Evolutionary conservation across 2,329 filamentous ascomycete species (phyloP).

Genomic region (Colletotrichum navitas): DNA sequence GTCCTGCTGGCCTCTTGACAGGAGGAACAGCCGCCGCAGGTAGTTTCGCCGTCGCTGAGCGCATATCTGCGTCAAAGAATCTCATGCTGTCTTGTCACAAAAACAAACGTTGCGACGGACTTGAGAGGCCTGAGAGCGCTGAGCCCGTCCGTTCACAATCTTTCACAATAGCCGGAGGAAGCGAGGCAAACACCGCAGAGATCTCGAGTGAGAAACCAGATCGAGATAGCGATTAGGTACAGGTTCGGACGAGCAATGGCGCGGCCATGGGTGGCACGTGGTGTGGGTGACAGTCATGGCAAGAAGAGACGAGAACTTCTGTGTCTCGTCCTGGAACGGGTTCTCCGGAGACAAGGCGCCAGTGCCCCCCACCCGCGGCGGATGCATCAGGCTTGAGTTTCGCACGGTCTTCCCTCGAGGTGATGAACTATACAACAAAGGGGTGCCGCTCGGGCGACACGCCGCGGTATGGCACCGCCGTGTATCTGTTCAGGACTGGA

Average conservation of each 20-base stretch:
- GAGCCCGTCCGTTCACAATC: conserved; percentile 2
- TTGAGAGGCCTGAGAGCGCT: conserved; percentile 14
- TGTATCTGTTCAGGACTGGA: conserved; percentile 16
- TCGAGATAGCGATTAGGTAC: not conserved
- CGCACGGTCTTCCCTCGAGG: conserved; percentile 14
- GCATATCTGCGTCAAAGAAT: conserved; percentile 15
- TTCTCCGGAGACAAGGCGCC: conserved; percentile 8
- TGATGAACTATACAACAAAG: conserved; percentile 15
- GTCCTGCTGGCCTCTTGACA: no score
- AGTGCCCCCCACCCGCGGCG: not conserved
- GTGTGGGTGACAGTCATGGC: not conserved
- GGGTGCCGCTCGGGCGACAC: conserved; percentile 18
- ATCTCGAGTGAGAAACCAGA: not conserved
- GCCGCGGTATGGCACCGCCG: conserved; percentile 31
- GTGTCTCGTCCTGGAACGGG: not conserved
- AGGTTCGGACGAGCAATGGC: conserved; percentile 21
- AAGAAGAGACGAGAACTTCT: not conserved
- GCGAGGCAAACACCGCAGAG: not conserved
- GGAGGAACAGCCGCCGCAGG: not conserved
- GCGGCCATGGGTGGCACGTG: not conserved
- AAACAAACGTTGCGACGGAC: conserved; percentile 6
- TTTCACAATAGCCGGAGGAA: not conserved
- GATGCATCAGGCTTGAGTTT: conserved; percentile 10
- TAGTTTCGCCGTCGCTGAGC: not conserved
- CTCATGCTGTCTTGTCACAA: conserved; percentile 35